Base-by-base conservation (phyloP, 139 green algal species). In the Spirogloea muscicola region DNA sequence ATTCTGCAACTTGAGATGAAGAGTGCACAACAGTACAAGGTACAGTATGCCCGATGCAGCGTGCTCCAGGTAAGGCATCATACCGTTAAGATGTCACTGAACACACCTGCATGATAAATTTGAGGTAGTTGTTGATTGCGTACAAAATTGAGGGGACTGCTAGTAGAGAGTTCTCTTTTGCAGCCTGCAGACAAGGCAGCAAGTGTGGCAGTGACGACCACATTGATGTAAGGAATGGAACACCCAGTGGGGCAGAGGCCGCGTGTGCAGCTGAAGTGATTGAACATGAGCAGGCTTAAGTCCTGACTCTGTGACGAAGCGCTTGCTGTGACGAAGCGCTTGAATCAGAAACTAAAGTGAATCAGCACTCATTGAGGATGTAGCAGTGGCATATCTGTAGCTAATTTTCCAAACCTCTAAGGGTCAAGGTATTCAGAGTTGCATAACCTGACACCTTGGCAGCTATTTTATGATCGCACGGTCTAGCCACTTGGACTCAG, bases 111-210 rank as follows among this genome's bases (percentile, higher is more conserved):
- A 96, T 96, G 38, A 82, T 76, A 74, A 96, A 96, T 80, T 97
- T 97, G 29, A 97, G 84, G 84, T 93, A 93, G 79, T 96, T 96
- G 87, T 97, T 98, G 60, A 97, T 79, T 1, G 93, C 89, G 71
- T 98, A 98, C 36, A 98, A 85, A 4, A 58, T 81, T 10, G 92
- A 90, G 27, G 86, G 92, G 40, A 96, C 85, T 33, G 84, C 86
- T 62, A 97, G 84, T 66, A 97, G 84, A 38, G 76, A 66, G 83
- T 97, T 97, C 81, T 58, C 73, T 29, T 55, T 49, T 41, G 59
- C 58, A 36, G 74, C 55, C 31, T 63, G 79, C 3, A 79, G 16
- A 2, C 43, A 51, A 16, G 13, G 16, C 13, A 10, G 16, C 13
- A 10, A 51, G 43, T 16, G 43, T 16, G 43, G 43, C 43, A 51